Evolutionary conservation across 176 grass and related monocot species (phyloP).

Genomic region (Aegilops longissima): DNA sequence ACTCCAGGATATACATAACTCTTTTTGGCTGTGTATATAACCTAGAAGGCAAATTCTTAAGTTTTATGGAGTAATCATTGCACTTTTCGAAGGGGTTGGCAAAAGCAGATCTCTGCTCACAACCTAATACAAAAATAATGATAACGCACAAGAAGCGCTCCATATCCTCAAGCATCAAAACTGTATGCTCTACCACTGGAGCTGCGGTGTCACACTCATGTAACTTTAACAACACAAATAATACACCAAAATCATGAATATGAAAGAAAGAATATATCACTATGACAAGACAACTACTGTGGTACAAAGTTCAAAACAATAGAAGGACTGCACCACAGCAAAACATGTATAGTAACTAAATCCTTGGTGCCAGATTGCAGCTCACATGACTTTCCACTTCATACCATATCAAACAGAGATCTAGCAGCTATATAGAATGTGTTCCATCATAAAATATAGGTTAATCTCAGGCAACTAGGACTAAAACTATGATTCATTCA

Average conservation of each 20-base stretch:
- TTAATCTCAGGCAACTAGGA: neutral
- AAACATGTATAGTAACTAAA: neutral
- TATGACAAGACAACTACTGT: neutral
- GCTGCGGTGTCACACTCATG: neutral
- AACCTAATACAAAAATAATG: neutral
- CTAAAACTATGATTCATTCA: neutral
- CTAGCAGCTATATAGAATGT: neutral
- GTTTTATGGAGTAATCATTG: neutral
- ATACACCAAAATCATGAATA: neutral
- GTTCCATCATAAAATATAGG: neutral
- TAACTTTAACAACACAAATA: neutral
- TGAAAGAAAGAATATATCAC: neutral
- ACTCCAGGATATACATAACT: neutral
- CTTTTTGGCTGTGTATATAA: neutral
- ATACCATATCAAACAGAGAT: neutral
- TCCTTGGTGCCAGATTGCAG: neutral
- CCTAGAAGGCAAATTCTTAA: neutral
- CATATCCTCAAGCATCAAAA: neutral
- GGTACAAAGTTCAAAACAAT: neutral
- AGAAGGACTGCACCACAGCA: neutral
- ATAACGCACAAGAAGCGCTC: neutral
- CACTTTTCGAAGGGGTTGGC: neutral
- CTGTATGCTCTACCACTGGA: neutral
- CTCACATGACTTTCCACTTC: neutral
- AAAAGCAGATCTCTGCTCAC: neutral